A percentile compares a stretch with the other conserved stretches of the same genome.
phyloP scores from a whole-genome alignment of 768 basidiomycete genomes.

The Crucibulum laeve region DNA sequence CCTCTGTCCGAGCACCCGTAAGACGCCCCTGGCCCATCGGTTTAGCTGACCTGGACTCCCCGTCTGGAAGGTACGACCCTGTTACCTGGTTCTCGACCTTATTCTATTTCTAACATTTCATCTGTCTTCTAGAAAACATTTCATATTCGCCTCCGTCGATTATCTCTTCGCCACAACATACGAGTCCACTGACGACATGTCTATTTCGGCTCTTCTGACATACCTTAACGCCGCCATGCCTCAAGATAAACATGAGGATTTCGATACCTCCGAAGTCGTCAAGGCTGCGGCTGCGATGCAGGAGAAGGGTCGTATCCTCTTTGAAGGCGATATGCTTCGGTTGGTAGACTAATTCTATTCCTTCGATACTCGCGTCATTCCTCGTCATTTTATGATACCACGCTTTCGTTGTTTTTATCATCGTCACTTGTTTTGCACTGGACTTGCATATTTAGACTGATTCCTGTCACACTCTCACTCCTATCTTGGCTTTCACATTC shows the following conservation, averaged over 20 bases:
- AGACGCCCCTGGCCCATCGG: slow-evolving; percentile 29
- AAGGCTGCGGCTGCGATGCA: slow-evolving; percentile 40
- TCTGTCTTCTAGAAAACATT: slow-evolving; percentile 39
- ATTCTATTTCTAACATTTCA: slow-evolving; percentile 1
- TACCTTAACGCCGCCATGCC: slow-evolving; percentile 78
- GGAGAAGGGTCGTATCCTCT: slow-evolving; percentile 41
- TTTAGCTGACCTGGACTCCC: slow-evolving; percentile 57
- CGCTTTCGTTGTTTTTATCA: neutral
- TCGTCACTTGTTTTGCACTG: neutral
- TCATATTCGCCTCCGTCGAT: slow-evolving; percentile 55
- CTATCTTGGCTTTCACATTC: too few species aligned
- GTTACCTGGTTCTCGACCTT: slow-evolving; percentile 1
- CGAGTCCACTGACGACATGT: slow-evolving; percentile 61
- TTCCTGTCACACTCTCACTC: too few species aligned
- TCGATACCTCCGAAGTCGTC: slow-evolving; percentile 70
- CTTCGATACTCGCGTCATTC: neutral
- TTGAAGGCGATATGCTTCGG: slow-evolving; percentile 47
- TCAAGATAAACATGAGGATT: slow-evolving; percentile 76
- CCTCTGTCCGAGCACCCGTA: neutral
- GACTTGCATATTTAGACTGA: neutral
- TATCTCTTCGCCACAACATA: slow-evolving; percentile 70
- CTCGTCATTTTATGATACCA: neutral
- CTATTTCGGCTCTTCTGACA: slow-evolving; percentile 61
- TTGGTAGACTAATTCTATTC: slow-evolving; percentile 18
- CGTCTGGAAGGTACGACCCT: slow-evolving; percentile 53